These are phyloP conservation scores for Wallemia hederae DNA, from an alignment of 1,284 basidiomycete genomes.

Conservation along the genomic window DNA sequence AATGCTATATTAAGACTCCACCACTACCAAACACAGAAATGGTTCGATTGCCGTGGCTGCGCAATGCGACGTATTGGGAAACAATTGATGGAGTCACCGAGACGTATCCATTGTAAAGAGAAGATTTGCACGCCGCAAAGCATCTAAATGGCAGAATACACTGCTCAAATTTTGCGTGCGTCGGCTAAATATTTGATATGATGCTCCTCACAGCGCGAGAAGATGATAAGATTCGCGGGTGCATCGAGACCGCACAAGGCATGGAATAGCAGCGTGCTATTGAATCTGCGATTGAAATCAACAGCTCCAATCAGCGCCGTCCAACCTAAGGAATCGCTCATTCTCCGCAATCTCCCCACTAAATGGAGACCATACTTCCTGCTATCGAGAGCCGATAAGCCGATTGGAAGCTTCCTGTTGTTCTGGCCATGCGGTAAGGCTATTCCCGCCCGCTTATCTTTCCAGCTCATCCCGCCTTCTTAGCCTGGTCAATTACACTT, in stretches of 20 bases:
- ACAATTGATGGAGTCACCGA: no score
- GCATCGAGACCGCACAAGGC: not conserved
- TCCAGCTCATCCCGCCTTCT: conserved; percentile 1
- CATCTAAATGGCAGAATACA: not conserved
- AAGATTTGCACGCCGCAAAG: no score
- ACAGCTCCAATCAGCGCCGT: not conserved
- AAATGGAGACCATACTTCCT: conserved; percentile 39
- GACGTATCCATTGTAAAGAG: no score
- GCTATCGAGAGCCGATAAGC: conserved; percentile 72
- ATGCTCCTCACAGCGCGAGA: not conserved
- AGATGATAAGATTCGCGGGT: not conserved
- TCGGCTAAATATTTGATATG: not conserved
- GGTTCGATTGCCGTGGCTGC: no score
- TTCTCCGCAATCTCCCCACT: conserved; percentile 1
- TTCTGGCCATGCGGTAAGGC: conserved; percentile 72
- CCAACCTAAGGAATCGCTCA: not conserved
- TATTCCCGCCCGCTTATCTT: not conserved
- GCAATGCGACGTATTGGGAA: no score
- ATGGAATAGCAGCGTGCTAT: not conserved
- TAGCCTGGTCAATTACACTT: conserved; percentile 91
- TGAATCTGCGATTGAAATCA: not conserved
- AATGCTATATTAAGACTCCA: no score
- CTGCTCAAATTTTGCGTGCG: not conserved
- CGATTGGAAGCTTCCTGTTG: conserved; percentile 68
- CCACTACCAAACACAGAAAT: no score